Conservation (phyloP, 345 rosid genomes). For the Eucalyptus lansdowneana region DNA sequence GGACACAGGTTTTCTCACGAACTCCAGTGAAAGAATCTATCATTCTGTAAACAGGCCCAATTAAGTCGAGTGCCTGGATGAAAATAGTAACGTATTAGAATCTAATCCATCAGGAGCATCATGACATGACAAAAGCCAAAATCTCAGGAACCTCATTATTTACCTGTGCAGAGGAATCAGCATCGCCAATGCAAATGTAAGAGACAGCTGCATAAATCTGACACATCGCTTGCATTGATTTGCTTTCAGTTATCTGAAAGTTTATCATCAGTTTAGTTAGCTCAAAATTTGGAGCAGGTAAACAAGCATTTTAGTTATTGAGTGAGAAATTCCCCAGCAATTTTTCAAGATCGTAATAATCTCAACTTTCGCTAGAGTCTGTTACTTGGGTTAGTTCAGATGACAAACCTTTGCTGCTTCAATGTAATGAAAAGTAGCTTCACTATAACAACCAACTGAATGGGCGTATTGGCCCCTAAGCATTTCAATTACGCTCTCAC, state of each 20-base stretch:
- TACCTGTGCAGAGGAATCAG: constrained; percentile 92
- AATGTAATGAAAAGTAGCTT: constrained; percentile 88
- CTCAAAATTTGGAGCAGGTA: neutral
- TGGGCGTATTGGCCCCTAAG: constrained; percentile 98
- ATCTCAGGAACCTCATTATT: neutral
- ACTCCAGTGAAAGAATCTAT: constrained; percentile 80
- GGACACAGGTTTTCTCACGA: constrained; percentile 84
- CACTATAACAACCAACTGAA: constrained; percentile 86
- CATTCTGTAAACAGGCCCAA: constrained; percentile 74
- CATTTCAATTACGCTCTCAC: constrained; percentile 89
- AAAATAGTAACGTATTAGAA: neutral
- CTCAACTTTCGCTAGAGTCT: neutral
- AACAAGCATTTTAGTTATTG: neutral
- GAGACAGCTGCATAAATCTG: constrained; percentile 94
- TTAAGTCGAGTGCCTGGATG: constrained; percentile 79
- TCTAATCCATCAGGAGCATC: neutral
- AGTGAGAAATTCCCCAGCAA: neutral
- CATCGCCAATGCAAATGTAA: constrained; percentile 80
- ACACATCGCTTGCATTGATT: constrained; percentile 84
- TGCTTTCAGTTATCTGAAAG: constrained; percentile 78
- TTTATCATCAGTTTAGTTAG: neutral
- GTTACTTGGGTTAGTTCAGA: neutral
- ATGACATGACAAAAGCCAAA: neutral
- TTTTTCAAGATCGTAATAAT: neutral
- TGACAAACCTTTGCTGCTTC: constrained; percentile 76